These are phyloP conservation scores for Whalleya microplaca DNA, from an alignment of 2,329 filamentous ascomycete genomes.

Conservation along the genomic window DNA sequence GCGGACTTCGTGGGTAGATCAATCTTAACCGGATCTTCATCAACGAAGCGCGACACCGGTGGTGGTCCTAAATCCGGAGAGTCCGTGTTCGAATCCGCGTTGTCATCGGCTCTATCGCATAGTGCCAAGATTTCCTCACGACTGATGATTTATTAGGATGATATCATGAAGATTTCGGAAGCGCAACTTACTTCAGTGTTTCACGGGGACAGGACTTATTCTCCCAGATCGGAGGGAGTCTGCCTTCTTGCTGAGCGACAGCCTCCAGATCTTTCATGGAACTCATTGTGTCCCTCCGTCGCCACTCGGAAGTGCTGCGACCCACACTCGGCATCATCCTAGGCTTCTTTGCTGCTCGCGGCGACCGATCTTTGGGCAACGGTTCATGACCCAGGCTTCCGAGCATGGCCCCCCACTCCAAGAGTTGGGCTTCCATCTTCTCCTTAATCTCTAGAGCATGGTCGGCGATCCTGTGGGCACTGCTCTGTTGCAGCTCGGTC, in stretches of 20 bases:
- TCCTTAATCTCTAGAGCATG: slow-evolving; percentile 71
- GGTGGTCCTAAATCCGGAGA: slow-evolving; percentile 73
- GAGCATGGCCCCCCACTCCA: slow-evolving; percentile 70
- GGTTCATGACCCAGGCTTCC: slow-evolving; percentile 66
- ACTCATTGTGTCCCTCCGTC: slow-evolving; percentile 56
- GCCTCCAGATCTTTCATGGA: slow-evolving; percentile 50
- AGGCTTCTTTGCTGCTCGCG: slow-evolving; percentile 45
- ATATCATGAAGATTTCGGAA: neutral
- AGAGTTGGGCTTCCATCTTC: slow-evolving; percentile 72
- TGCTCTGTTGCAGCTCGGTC: slow-evolving; percentile 66
- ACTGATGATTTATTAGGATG: slow-evolving; percentile 43
- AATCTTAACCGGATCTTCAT: slow-evolving; percentile 58
- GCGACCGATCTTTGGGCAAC: slow-evolving; percentile 51
- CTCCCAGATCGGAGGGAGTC: slow-evolving; percentile 71
- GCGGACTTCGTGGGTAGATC: slow-evolving; percentile 47
- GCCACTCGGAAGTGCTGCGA: slow-evolving; percentile 57
- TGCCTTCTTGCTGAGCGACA: slow-evolving; percentile 54
- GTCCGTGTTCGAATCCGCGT: slow-evolving; percentile 62
- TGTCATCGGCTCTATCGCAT: slow-evolving; percentile 50
- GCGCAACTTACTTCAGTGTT: slow-evolving; percentile 62
- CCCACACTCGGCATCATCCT: slow-evolving; percentile 48
- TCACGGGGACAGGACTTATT: slow-evolving; percentile 68
- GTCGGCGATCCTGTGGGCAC: slow-evolving; percentile 62
- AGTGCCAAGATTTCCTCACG: slow-evolving; percentile 67
- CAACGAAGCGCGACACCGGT: slow-evolving; percentile 61